Conservation (phyloP, 1,284 basidiomycete species). For the Malassezia sp. region DNA sequence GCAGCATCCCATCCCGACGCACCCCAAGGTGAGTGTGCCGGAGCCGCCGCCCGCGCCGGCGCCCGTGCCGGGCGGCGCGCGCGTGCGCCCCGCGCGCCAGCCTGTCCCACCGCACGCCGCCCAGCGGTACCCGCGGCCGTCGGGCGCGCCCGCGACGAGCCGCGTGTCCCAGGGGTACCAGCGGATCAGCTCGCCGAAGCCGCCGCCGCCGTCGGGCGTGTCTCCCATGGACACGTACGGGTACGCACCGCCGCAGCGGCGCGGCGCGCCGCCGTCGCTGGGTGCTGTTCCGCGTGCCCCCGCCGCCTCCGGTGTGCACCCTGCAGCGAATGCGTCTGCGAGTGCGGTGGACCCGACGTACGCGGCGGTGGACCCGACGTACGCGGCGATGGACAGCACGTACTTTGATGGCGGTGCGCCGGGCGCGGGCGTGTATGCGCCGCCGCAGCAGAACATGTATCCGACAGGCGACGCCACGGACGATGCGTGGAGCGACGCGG, state of each 20-base stretch:
- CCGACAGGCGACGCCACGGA: too few relatives aligned
- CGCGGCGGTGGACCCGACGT: not conserved
- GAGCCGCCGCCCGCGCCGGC: constrained; percentile 30
- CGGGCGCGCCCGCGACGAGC: not conserved
- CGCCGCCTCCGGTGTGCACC: too few relatives aligned
- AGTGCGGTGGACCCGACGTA: too few relatives aligned
- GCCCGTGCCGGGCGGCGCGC: not conserved
- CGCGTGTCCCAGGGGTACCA: constrained; percentile 4
- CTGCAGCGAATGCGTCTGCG: too few relatives aligned
- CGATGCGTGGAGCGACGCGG: constrained; percentile 5
- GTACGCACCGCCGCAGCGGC: not conserved
- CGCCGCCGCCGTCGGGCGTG: not conserved
- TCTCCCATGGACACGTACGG: too few relatives aligned
- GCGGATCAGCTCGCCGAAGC: constrained; percentile 12
- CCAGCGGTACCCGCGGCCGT: constrained; percentile 7
- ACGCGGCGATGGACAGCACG: constrained; percentile 4
- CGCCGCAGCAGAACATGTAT: not conserved
- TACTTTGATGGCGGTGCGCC: not conserved
- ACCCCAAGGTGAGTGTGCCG: constrained; percentile 27
- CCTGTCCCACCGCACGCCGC: constrained; percentile 11
- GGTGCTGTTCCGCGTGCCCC: too few relatives aligned
- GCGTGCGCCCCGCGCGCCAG: constrained; percentile 5
- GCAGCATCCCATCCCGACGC: constrained; percentile 44
- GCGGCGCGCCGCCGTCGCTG: constrained; percentile 18
- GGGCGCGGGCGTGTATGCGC: not conserved